Conservation (phyloP, 371 early-diverging fungal genomes). For the Mucor lusitanicus region DNA sequence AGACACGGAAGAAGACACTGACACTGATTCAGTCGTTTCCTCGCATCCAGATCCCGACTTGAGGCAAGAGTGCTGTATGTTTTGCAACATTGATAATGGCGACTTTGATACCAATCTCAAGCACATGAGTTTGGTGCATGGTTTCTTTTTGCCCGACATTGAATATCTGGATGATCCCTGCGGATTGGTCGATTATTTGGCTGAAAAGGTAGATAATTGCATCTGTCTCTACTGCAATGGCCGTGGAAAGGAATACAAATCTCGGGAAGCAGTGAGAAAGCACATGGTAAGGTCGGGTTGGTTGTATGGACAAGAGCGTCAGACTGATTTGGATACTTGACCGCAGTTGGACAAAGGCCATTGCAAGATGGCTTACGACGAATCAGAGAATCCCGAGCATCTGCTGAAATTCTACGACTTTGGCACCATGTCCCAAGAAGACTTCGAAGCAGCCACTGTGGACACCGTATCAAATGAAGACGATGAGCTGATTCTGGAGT, state of each 20-base stretch:
- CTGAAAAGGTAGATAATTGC: slow-evolving; percentile 91
- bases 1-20: slow-evolving; percentile 30
- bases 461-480: slow-evolving; percentile 6
- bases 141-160: slow-evolving; percentile 95
- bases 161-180: slow-evolving; percentile 87
- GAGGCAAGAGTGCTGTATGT: slow-evolving; percentile 57
- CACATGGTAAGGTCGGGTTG: slow-evolving; percentile 85
- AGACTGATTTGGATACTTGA: background rate
- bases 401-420: slow-evolving; percentile 91
- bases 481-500: slow-evolving; percentile 78
- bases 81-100: slow-evolving; percentile 66
- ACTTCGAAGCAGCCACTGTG: slow-evolving; percentile 22
- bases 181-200: slow-evolving; percentile 88
- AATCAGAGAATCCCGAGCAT: slow-evolving; percentile 85
- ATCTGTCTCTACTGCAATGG: slow-evolving; percentile 95
- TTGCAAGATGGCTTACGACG: slow-evolving; percentile 91
- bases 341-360: slow-evolving; percentile 86
- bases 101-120: slow-evolving; percentile 78
- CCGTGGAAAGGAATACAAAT: slow-evolving; percentile 81
- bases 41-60: slow-evolving; percentile 1
- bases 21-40: slow-evolving; percentile 25
- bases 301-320: background rate
- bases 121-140: slow-evolving; percentile 92
- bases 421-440: slow-evolving; percentile 36
- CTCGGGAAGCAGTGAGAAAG: slow-evolving; percentile 84